These are phyloP conservation scores for Bipolaris zeicola DNA, from an alignment of 2,329 filamentous ascomycete genomes.

Conservation along the genomic window DNA sequence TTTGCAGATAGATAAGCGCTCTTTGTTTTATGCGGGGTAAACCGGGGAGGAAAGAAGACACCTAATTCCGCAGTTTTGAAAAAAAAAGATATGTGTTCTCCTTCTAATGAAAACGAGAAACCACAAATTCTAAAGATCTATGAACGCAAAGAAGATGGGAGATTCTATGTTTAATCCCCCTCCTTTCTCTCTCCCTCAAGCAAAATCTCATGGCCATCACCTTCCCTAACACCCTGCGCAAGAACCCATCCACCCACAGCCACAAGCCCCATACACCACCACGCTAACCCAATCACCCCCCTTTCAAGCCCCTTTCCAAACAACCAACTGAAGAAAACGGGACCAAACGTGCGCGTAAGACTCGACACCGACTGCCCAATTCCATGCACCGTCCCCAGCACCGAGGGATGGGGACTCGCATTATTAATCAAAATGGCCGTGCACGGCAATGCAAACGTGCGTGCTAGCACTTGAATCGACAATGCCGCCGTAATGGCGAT, in stretches of 20 bases:
- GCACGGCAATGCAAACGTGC: slow-evolving; percentile 61
- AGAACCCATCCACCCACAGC: slow-evolving; percentile 57
- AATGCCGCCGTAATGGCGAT: slow-evolving; percentile 50
- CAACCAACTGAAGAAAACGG: slow-evolving; percentile 63
- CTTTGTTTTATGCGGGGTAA: too few species aligned
- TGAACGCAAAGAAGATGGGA: too few species aligned
- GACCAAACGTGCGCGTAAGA: slow-evolving; percentile 64
- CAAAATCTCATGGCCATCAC: slow-evolving; percentile 69
- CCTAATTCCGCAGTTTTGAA: too few species aligned
- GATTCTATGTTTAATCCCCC: too few species aligned
- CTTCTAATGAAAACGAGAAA: too few species aligned
- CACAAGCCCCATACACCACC: slow-evolving; percentile 61
- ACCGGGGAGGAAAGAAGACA: too few species aligned
- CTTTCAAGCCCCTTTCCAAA: slow-evolving; percentile 64
- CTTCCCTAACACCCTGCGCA: slow-evolving; percentile 64
- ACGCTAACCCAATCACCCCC: slow-evolving; percentile 64
- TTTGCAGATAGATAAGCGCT: too few species aligned
- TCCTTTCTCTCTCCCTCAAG: slow-evolving; percentile 53
- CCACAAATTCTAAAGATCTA: too few species aligned
- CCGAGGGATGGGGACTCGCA: slow-evolving; percentile 60
- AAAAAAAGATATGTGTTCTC: too few species aligned
- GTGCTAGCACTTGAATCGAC: slow-evolving; percentile 53
- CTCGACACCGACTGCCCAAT: slow-evolving; percentile 65
- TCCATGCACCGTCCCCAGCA: slow-evolving; percentile 63
- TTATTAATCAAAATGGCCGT: slow-evolving; percentile 59